Percentiles rank a stretch among this genome's conserved stretches.
These are phyloP conservation scores for Globisporangium recalcitrans DNA, from an alignment of 352 stramenopile genomes.

Conservation along the genomic window DNA sequence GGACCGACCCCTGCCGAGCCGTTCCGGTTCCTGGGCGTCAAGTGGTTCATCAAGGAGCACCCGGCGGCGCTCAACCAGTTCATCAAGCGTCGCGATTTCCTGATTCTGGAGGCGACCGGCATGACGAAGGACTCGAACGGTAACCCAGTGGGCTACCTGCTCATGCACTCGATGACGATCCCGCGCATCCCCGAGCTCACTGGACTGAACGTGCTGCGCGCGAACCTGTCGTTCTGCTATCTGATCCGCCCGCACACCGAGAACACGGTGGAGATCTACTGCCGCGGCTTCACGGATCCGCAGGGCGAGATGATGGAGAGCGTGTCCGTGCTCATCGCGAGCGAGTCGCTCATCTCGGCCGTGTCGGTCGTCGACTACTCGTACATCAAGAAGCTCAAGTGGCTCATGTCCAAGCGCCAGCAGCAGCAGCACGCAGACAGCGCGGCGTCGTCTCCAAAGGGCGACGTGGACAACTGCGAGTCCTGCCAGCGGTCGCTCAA, in stretches of 20 bases:
- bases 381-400: slow-evolving; percentile 56
- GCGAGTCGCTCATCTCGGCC: slow-evolving; percentile 37
- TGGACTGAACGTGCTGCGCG: slow-evolving; percentile 7
- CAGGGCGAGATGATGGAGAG: slow-evolving; percentile 38
- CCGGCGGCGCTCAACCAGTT: slow-evolving; percentile 18
- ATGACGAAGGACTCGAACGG: slow-evolving; percentile 34
- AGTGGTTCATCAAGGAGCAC: slow-evolving; percentile 18
- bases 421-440: background rate
- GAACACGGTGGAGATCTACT: slow-evolving; percentile 15
- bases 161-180: slow-evolving; percentile 36
- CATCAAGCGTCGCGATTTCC: slow-evolving; percentile 43
- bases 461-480: slow-evolving; percentile 12
- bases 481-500: slow-evolving; percentile 24
- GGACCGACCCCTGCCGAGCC: slow-evolving; percentile 14
- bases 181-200: slow-evolving; percentile 26
- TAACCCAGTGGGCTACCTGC: slow-evolving; percentile 27
- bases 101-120: slow-evolving; percentile 43
- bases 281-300: slow-evolving; percentile 43
- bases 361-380: slow-evolving; percentile 40
- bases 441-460: background rate
- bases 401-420: slow-evolving; percentile 38
- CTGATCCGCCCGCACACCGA: slow-evolving; percentile 11
- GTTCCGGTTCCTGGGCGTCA: slow-evolving; percentile 15
- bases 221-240: slow-evolving; percentile 15
- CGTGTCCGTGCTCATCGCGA: slow-evolving; percentile 32